A percentile compares a stretch with the other conserved stretches of the same genome.
Evolutionary conservation across 306 rosid genomes (phyloP).

Genomic region (Fragaria vesca): DNA sequence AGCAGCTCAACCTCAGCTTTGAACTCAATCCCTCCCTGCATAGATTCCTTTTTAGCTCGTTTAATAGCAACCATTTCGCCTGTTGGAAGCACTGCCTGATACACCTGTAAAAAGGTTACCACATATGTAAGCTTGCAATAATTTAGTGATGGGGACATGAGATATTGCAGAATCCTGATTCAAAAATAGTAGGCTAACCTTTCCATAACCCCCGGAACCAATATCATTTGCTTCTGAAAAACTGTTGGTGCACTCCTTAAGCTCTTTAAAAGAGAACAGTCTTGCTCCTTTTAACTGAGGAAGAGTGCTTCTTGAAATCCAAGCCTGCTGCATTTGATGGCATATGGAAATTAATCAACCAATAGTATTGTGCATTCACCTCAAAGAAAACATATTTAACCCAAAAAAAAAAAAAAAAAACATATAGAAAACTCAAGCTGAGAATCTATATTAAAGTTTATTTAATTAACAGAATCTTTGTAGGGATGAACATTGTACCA

Average conservation of each 20-base stretch:
- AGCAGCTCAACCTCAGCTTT: constrained; percentile 86
- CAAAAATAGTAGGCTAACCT: constrained; percentile 35
- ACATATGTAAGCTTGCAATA: background rate
- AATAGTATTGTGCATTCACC: no score
- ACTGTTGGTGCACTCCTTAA: constrained; percentile 49
- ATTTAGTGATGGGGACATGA: background rate
- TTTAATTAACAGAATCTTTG: no score
- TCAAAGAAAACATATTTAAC: no score
- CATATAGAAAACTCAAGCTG: no score
- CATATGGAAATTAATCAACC: no score
- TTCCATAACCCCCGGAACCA: constrained; percentile 83
- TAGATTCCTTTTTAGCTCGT: constrained; percentile 60
- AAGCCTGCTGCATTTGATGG: no score
- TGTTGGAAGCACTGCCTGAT: constrained; percentile 47
- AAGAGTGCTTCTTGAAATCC: no score
- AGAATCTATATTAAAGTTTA: no score
- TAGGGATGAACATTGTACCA: no score
- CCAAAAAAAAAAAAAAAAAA: no score
- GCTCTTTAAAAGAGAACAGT: constrained; percentile 66
- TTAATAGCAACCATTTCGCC: constrained; percentile 76
- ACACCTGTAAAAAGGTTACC: constrained; percentile 43
- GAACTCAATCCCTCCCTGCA: constrained; percentile 68
- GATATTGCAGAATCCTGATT: background rate
- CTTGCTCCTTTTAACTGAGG: constrained; percentile 55
- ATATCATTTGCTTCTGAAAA: constrained; percentile 44